These are phyloP conservation scores for Suillus tomentosus DNA, from an alignment of 768 basidiomycete genomes.

Conservation along the genomic window DNA sequence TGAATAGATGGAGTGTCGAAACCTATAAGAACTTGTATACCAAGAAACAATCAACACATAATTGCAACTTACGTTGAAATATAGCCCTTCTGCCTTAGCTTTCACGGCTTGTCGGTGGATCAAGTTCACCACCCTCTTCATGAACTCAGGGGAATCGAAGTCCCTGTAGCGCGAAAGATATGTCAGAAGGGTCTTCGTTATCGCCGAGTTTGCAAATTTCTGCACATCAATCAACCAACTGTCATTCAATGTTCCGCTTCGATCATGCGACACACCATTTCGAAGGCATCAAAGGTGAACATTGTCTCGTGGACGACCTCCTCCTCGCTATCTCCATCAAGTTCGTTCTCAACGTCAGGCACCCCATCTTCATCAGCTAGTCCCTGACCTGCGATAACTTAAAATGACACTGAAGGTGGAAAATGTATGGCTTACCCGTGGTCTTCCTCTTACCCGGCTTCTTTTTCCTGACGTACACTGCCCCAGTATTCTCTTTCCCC, in stretches of 20 bases:
- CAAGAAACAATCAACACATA: background rate
- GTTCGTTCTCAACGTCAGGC: conserved; percentile 66
- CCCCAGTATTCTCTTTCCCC: conserved; percentile 66
- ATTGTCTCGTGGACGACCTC: conserved; percentile 78
- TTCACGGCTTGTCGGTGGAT: conserved; percentile 90
- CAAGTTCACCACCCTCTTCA: conserved; percentile 88
- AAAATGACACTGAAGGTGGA: conserved; percentile 12
- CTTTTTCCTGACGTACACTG: conserved; percentile 75
- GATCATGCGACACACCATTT: conserved; percentile 59
- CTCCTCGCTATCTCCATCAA: conserved; percentile 52
- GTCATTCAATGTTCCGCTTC: conserved; percentile 21
- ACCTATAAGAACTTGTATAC: conserved; percentile 53
- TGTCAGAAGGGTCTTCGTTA: conserved; percentile 79
- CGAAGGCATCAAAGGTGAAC: conserved; percentile 91
- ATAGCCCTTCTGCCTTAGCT: conserved; percentile 91
- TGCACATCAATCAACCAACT: conserved; percentile 35
- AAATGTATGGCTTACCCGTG: conserved; percentile 40
- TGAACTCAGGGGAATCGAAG: conserved; percentile 71
- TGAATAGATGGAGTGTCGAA: conserved; percentile 87
- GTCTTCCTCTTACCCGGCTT: conserved; percentile 54
- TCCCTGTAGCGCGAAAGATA: conserved; percentile 87
- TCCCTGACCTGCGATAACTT: conserved; percentile 34
- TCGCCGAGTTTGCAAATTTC: conserved; percentile 89
- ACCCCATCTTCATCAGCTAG: conserved; percentile 60
- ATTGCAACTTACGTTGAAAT: conserved; percentile 76